phyloP scores from a whole-genome alignment of 179 eudicot genomes.

The Patellifolia procumbens region DNA sequence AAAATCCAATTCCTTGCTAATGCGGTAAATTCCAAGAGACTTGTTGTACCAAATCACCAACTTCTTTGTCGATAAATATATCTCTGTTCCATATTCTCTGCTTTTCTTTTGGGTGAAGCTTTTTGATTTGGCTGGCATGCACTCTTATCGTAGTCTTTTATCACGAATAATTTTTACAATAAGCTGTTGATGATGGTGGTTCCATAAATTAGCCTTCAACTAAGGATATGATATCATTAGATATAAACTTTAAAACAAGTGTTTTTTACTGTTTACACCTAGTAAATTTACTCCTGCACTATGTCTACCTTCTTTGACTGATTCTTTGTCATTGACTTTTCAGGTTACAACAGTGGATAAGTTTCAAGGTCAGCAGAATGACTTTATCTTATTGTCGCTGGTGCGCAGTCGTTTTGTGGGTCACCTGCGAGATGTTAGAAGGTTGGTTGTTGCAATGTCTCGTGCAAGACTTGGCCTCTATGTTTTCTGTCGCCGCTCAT shows the following conservation, averaged over 20 bases:
- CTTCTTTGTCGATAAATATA: neutral
- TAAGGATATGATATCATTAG: neutral
- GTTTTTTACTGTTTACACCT: neutral
- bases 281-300: neutral
- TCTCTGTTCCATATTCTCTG: no score
- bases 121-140: neutral
- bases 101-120: neutral
- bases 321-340: neutral
- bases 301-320: neutral
- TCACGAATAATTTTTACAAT: neutral
- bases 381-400: slow-evolving; percentile 81
- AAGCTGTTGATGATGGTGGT: neutral
- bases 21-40: neutral
- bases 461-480: slow-evolving; percentile 97
- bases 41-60: neutral
- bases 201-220: neutral
- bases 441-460: slow-evolving; percentile 97
- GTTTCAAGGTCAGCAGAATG: slow-evolving; percentile 99
- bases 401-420: slow-evolving; percentile 97
- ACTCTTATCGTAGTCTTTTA: neutral
- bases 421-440: slow-evolving; percentile 96
- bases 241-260: neutral
- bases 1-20: neutral
- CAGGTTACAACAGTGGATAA: slow-evolving; percentile 96
- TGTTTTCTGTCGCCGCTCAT: slow-evolving; percentile 89